Conservation (phyloP, 2,329 filamentous ascomycete species). For the Curvularia lunata region DNA sequence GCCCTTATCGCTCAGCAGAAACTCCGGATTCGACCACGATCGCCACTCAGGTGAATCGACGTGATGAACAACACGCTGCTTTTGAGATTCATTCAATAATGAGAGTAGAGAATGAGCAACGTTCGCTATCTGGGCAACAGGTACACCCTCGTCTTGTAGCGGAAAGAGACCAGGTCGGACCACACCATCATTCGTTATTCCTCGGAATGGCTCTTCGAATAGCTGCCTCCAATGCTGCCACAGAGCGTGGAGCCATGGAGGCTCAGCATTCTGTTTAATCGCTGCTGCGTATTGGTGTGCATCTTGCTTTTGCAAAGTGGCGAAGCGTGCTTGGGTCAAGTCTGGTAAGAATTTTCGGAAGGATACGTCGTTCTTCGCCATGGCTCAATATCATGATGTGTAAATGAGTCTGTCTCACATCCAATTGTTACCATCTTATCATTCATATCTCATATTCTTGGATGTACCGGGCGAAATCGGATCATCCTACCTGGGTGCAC, state of each 20-base stretch:
- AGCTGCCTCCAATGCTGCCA: slow-evolving; percentile 48
- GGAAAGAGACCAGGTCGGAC: slow-evolving; percentile 63
- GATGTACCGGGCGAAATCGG: not conserved
- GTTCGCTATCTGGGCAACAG: slow-evolving; percentile 60
- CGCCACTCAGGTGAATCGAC: slow-evolving; percentile 75
- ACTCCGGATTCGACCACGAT: slow-evolving; percentile 75
- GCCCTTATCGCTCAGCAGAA: slow-evolving; percentile 64
- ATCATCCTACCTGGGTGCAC: not conserved
- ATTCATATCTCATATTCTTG: not conserved
- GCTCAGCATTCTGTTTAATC: slow-evolving; percentile 64
- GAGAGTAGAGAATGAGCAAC: slow-evolving; percentile 52
- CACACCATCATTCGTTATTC: slow-evolving; percentile 71
- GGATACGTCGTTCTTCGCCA: not conserved
- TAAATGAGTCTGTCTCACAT: not conserved
- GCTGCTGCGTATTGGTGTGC: slow-evolving; percentile 66
- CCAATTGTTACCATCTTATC: not conserved
- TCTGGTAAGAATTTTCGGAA: slow-evolving; percentile 59
- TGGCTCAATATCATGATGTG: not conserved
- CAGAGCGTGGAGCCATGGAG: slow-evolving; percentile 66
- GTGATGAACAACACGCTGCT: slow-evolving; percentile 60
- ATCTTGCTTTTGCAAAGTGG: slow-evolving; percentile 66
- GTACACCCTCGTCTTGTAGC: slow-evolving; percentile 68
- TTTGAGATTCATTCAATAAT: slow-evolving; percentile 59
- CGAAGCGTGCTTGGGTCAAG: slow-evolving; percentile 66
- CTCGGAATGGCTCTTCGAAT: slow-evolving; percentile 69